Base-by-base conservation (phyloP, 2,329 filamentous ascomycete species). In the Botrytis squamosa region DNA sequence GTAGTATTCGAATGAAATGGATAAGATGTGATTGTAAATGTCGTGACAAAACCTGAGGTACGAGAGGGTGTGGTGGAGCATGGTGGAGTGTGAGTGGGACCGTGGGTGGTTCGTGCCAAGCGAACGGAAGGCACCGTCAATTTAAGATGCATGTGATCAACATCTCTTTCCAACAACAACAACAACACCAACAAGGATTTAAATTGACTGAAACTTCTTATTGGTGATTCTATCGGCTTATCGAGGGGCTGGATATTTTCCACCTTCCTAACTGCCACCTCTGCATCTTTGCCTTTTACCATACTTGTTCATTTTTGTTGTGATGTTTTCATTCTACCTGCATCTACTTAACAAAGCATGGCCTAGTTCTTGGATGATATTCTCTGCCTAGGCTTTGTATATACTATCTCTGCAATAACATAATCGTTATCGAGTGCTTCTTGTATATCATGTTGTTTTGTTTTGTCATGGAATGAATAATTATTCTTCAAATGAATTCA, bases 231-330 rank as follows among this genome's bases (percentile, higher is more conserved):
- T 29, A 40, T 40, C 46, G n/a, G 36, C 14, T 66, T 44, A 66
- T 36, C 2, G 29, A 66, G 42, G 12, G 42, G 3, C 33, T 49
- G 14, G 22, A 36, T 20, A 22, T 36, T 22, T 46, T 66, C 44
- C 29, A 38, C 64, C 64, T 66, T 66, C 64, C 64, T 66, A 49
- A 66, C 46, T 66, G 44, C 10, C 44, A 10, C n/a, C 57, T 64
- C 40, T 64, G 14, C 60, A n/a, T 40, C 16, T 42, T 64, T 42
- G 8, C 38, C 1, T 29, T 2, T 20, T 29, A 38, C 38, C 25
- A 22, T 36, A 44, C 25, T 46, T 49, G 29, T 44, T 20, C n/a
- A n/a, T 42, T 29, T 46, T 20, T n/a, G n/a, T 44, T 16, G 62
- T 42, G 40, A 42, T 42, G 4, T n/a, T 22, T 7, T 18, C 25